Conservation (phyloP, 1,139 yeast genomes). For the Debaryomyces udenii region DNA sequence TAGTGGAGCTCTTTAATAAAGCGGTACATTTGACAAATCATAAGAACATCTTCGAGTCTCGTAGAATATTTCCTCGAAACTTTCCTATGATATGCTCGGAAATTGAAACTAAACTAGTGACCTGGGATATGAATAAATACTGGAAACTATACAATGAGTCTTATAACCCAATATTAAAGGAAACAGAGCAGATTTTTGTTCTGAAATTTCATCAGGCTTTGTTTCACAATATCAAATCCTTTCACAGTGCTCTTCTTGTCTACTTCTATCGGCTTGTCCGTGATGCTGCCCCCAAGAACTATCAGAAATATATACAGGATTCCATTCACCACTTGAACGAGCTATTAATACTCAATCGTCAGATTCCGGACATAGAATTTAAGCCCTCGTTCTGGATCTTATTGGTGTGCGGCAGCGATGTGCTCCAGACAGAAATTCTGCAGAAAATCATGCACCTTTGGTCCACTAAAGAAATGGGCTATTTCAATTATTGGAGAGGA, state of each 20-base stretch:
- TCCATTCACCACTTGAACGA: constrained; percentile 36
- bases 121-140: constrained; percentile 43
- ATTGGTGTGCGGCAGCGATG: constrained; percentile 51
- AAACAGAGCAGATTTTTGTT: constrained; percentile 18
- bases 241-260: constrained; percentile 47
- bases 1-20: constrained; percentile 48
- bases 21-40: constrained; percentile 54
- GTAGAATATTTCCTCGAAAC: constrained; percentile 52
- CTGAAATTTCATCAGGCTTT: constrained; percentile 43
- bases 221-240: constrained; percentile 38
- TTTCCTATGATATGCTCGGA: constrained; percentile 60
- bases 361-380: constrained; percentile 16
- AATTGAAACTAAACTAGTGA: constrained; percentile 49
- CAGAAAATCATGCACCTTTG: constrained; percentile 34
- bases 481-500: constrained; percentile 53
- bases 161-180: constrained; percentile 12
- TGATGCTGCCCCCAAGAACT: constrained; percentile 32
- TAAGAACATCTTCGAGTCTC: constrained; percentile 49
- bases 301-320: constrained; percentile 37
- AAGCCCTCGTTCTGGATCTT: constrained; percentile 53
- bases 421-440: constrained; percentile 14
- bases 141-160: constrained; percentile 39
- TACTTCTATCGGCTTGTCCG: constrained; percentile 51
- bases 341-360: constrained; percentile 22
- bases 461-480: constrained; percentile 26